Conservation (phyloP, 306 rosid genomes). For the Glycine latifolia region DNA sequence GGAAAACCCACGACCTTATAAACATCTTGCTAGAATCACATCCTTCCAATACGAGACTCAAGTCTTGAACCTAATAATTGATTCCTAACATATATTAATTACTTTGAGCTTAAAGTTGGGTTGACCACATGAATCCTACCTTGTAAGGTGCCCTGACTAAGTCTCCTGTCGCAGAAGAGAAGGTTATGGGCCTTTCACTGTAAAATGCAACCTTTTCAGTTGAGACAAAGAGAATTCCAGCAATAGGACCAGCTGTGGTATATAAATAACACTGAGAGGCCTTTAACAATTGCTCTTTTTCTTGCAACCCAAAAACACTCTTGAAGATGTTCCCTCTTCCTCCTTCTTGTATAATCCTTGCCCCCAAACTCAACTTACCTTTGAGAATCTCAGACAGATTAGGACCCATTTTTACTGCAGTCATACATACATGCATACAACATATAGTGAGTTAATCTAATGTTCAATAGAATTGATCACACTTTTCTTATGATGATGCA, state of each 20-base stretch:
- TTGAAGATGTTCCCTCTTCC: slow-evolving; percentile 81
- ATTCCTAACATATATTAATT: neutral
- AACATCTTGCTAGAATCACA: too few relatives aligned
- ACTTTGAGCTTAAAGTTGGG: neutral
- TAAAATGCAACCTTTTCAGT: slow-evolving; percentile 75
- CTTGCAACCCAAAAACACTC: slow-evolving; percentile 63
- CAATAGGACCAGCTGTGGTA: slow-evolving; percentile 82
- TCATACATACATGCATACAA: neutral
- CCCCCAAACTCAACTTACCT: slow-evolving; percentile 83
- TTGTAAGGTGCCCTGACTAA: slow-evolving; percentile 62
- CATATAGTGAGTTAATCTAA: neutral
- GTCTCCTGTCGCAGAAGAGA: slow-evolving; percentile 59
- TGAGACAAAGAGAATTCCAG: slow-evolving; percentile 80
- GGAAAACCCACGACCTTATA: too few relatives aligned
- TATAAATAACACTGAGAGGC: slow-evolving; percentile 88
- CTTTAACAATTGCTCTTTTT: slow-evolving; percentile 78
- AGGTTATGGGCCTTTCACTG: slow-evolving; percentile 66
- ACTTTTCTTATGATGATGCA: neutral
- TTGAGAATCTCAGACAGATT: slow-evolving; percentile 70
- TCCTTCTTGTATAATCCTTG: slow-evolving; percentile 70
- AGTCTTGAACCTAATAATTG: too few relatives aligned
- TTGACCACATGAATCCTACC: slow-evolving; percentile 50
- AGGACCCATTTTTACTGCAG: slow-evolving; percentile 74
- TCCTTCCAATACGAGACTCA: too few relatives aligned
- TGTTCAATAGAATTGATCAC: slow-evolving; percentile 8